A percentile compares a stretch with the other conserved stretches of the same genome.
Evolutionary conservation across 148 eudicot species (phyloP).

Genomic region (Rhododendron henanense): DNA sequence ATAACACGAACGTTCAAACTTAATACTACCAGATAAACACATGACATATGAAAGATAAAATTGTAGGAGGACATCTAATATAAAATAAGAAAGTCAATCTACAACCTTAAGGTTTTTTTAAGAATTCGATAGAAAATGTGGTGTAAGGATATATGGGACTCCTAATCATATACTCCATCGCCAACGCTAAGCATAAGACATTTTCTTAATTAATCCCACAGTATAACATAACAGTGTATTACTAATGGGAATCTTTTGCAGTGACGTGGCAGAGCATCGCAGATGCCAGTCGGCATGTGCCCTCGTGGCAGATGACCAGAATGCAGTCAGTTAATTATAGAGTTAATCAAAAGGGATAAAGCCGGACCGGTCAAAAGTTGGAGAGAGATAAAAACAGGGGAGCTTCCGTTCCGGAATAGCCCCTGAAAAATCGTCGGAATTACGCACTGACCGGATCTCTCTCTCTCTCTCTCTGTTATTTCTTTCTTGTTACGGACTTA

Average conservation of each 20-base stretch:
- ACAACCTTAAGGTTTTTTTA: not conserved
- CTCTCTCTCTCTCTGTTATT: not conserved
- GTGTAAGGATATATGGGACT: not conserved
- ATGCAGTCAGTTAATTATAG: not conserved
- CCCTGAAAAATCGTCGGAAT: slow-evolving; percentile 17
- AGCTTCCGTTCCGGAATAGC: slow-evolving; percentile 20
- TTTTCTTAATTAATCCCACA: no score
- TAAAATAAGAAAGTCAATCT: not conserved
- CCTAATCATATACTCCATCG: not conserved
- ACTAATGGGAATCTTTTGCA: not conserved
- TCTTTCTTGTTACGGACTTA: not conserved
- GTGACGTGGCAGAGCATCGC: not conserved
- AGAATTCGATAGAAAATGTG: not conserved
- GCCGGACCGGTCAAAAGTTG: not conserved
- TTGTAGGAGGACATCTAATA: not conserved
- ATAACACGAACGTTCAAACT: not conserved
- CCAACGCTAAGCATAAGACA: not conserved
- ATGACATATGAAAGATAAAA: not conserved
- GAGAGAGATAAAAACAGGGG: not conserved
- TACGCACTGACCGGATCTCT: slow-evolving; percentile 13
- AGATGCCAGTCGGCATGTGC: not conserved
- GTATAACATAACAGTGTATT: no score
- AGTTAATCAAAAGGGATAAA: not conserved
- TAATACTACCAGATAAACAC: not conserved
- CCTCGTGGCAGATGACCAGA: not conserved